Evolutionary conservation across 345 rosid species (phyloP), one percentile per base, ranked within the genome.

Genomic region (Cardamine occulta): DNA sequence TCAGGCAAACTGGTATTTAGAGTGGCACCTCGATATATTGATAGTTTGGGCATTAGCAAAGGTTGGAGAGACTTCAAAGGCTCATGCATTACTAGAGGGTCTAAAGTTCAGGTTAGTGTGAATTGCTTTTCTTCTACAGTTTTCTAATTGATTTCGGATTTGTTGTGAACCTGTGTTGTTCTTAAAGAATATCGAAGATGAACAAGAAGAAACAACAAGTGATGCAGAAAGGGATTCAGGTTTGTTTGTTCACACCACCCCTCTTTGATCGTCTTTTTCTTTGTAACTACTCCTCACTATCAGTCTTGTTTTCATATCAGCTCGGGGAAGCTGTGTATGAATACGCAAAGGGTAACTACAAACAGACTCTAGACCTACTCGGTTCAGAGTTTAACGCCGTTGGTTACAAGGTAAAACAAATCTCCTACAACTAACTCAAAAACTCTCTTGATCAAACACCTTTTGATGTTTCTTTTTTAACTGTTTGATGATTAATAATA

Each of bases 21-120:
- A 85, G 60, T 94, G 92, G 97, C 93, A 86, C 78, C 82, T 94
- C 18, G 93, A 94, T 81, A 66, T 91, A 84, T 82, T 91, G 83
- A 88, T 83, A 68, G 56, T 86, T 65, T 89, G 97, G 97, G 97
- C 92, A 64, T 80, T 94, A 76, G 85, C 93, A 23, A 74, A 80
- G 64, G 79, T 82, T 42, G 90, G 91, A 60, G 81, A 91, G 79
- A 39, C 79, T 66, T 84, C 92, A n/a, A 83, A 75, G 80, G 96
- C 97, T 51, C 90, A 81, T 73, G 93, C 83, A 47, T 75, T 94
- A 28, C 87, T 90, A 0, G 68, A 82, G 40, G 93, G 95, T 58
- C 81, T 94, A 77, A 88, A 82, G 68, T 85, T 79, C 68, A 87
- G 91, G 98, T 93, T 55, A 66, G 74, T 65, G 62, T 39, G 59